Conservation (phyloP, 352 stramenopile species). For the Globisporangium emineosum region DNA sequence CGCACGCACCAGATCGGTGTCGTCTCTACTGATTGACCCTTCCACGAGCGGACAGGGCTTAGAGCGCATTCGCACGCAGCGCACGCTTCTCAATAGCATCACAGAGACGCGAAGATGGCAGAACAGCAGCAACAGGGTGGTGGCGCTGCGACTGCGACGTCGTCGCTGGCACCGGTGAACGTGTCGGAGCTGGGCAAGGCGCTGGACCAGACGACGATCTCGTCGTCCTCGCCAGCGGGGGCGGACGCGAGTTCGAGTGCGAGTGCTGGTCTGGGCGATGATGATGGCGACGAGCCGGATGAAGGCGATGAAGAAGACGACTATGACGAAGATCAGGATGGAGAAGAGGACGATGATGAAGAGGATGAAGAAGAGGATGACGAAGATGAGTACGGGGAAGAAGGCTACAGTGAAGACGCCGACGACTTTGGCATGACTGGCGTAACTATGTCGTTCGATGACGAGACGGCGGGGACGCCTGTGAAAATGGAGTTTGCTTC, state of each 20-base stretch:
- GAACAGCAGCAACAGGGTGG: slow-evolving; percentile 7
- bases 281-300: slow-evolving; percentile 15
- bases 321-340: slow-evolving; percentile 15
- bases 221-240: slow-evolving; percentile 19
- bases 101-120: slow-evolving; percentile 3
- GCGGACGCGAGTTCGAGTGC: slow-evolving; percentile 13
- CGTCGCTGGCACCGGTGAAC: slow-evolving; percentile 25
- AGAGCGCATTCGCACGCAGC: not conserved
- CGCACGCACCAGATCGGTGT: not conserved
- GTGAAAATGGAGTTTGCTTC: slow-evolving; percentile 21
- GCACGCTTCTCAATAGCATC: not conserved
- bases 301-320: slow-evolving; percentile 15
- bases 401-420: slow-evolving; percentile 18
- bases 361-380: slow-evolving; percentile 14
- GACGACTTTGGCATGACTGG: slow-evolving; percentile 16
- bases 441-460: slow-evolving; percentile 9
- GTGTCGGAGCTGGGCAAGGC: slow-evolving; percentile 75
- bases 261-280: slow-evolving; percentile 6
- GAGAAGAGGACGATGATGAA: slow-evolving; percentile 6
- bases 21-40: not conserved
- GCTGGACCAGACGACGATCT: slow-evolving; percentile 74
- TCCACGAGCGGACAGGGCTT: not conserved
- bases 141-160: not conserved
- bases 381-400: slow-evolving; percentile 16
- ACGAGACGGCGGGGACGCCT: slow-evolving; percentile 5